phyloP scores from a whole-genome alignment of 2,329 filamentous ascomycete species.

The Claviceps purpurea region DNA sequence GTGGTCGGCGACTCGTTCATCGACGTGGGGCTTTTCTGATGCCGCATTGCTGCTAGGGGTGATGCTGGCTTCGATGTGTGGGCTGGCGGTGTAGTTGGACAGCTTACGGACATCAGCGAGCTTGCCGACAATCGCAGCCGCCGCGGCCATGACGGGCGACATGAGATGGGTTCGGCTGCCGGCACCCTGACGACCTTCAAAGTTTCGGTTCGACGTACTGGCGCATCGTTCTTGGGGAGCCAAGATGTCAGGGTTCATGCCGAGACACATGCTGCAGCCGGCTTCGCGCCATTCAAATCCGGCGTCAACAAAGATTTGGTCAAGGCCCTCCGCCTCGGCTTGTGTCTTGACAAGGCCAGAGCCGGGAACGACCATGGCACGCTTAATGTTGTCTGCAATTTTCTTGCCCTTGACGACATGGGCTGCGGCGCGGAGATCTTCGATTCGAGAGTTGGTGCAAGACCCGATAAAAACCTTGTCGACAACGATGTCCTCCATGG shows the following conservation, averaged over 20 bases:
- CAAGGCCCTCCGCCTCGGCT: conserved; percentile 81
- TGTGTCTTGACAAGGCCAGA: conserved; percentile 88
- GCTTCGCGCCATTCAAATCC: conserved; percentile 98
- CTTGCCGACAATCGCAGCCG: conserved; percentile 78
- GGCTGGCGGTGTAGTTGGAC: conserved; percentile 43
- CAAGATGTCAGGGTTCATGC: conserved; percentile 98
- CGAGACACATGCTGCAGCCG: conserved; percentile 96
- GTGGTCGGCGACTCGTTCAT: conserved; percentile 38
- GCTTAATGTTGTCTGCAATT: conserved; percentile 77
- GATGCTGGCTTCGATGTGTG: conserved; percentile 45
- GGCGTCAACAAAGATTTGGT: conserved; percentile 82
- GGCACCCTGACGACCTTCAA: conserved; percentile 90
- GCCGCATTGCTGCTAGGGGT: conserved; percentile 13
- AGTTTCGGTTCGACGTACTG: conserved; percentile 92
- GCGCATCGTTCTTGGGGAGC: conserved; percentile 87
- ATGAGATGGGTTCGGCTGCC: conserved; percentile 86
- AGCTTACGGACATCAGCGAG: conserved; percentile 83
- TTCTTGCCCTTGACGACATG: conserved; percentile 77
- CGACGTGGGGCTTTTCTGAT: conserved; percentile 33
- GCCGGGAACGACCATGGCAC: conserved; percentile 91
- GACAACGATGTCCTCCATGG: conserved; percentile 79
- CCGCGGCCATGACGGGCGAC: conserved; percentile 94
- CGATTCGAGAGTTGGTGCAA: conserved; percentile 94
- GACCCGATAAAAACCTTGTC: conserved; percentile 98
- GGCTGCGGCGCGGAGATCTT: conserved; percentile 82